A percentile compares a stretch with the other conserved stretches of the same genome.
Conservation (phyloP, 441 rosid genomes). For the Flueggea neowawraea region DNA sequence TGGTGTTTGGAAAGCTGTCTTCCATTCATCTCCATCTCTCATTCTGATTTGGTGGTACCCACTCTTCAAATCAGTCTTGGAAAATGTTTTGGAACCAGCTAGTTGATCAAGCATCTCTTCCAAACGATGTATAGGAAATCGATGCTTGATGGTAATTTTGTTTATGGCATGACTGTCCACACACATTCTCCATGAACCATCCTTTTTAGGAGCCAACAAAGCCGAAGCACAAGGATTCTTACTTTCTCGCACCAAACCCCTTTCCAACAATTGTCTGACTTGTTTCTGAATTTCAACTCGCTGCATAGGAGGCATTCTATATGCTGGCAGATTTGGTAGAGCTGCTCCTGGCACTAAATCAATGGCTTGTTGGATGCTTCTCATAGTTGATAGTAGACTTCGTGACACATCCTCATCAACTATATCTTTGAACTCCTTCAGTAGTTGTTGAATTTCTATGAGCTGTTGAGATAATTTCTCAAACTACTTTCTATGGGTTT, state of each 20-base stretch:
- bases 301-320: not conserved
- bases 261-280: not conserved
- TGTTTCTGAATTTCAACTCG: not conserved
- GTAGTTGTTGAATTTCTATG: too few species aligned
- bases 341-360: not conserved
- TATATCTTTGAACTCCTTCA: too few species aligned
- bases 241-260: not conserved
- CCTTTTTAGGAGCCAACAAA: constrained; percentile 1
- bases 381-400: not conserved
- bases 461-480: too few species aligned
- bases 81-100: not conserved
- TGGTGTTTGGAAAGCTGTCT: too few species aligned
- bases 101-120: constrained; percentile 2
- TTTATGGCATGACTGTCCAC: not conserved
- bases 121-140: not conserved
- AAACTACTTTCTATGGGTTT: too few species aligned
- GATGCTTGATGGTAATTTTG: not conserved
- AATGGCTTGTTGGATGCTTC: not conserved
- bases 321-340: not conserved
- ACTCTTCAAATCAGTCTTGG: not conserved
- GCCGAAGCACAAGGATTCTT: not conserved
- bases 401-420: not conserved
- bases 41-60: too few species aligned
- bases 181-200: not conserved
- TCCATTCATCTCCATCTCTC: too few species aligned